Conservation (phyloP, 202 grass and related monocot species). For the Dendrocalamus latiflorus region DNA sequence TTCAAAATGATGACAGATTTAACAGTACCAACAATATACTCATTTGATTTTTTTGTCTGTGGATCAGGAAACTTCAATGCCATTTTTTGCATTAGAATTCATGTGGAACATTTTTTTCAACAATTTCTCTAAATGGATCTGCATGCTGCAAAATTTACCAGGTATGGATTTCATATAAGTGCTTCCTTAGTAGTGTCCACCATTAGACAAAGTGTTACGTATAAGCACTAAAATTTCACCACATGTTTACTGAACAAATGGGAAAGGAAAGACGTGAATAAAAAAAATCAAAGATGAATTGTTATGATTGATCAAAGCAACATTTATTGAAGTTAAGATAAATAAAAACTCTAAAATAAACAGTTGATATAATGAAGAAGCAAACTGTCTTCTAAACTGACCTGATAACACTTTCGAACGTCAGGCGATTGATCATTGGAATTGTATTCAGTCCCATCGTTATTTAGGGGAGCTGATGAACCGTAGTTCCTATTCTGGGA, state of each 20-base stretch:
- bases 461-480: slow-evolving; percentile 3
- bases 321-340: too few species aligned
- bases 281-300: too few species aligned
- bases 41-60: not conserved
- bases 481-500: slow-evolving; percentile 4
- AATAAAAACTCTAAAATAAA: not conserved
- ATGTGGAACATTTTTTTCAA: not conserved
- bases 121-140: not conserved
- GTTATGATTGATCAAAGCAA: too few species aligned
- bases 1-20: not conserved
- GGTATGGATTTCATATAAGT: not conserved
- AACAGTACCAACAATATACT: not conserved
- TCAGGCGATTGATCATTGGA: slow-evolving; percentile 22
- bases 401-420: slow-evolving; percentile 31
- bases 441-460: not conserved
- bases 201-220: too few species aligned
- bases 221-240: too few species aligned
- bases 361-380: not conserved
- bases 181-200: not conserved
- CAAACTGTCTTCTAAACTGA: slow-evolving; percentile 23
- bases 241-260: too few species aligned
- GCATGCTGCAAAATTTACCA: not conserved
- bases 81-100: too few species aligned
- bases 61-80: not conserved
- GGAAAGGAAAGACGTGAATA: too few species aligned